Percentiles rank a stretch among this genome's conserved stretches.
These are phyloP conservation scores for Rhodotorula kratochvilovae DNA, from an alignment of 768 basidiomycete species.

Conservation along the genomic window DNA sequence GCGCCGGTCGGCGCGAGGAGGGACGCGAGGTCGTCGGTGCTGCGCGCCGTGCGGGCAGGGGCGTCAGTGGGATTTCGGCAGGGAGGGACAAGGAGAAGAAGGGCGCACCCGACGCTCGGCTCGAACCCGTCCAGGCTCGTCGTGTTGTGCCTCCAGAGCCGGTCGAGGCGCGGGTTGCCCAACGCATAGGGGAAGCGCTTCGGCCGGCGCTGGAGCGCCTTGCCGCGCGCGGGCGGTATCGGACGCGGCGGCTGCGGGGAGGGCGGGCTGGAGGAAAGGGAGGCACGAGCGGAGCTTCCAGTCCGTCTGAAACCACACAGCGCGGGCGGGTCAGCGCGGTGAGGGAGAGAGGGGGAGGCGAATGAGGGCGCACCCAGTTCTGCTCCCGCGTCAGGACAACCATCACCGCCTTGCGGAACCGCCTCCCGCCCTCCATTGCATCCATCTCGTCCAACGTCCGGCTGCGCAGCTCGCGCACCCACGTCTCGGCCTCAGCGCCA, in stretches of 20 bases:
- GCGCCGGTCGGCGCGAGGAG: neutral
- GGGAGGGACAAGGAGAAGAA: neutral
- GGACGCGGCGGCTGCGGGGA: slow-evolving; percentile 36
- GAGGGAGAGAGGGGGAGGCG: too few relatives aligned
- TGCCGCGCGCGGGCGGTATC: neutral
- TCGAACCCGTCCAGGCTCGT: slow-evolving; percentile 18
- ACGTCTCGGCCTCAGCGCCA: slow-evolving; percentile 58
- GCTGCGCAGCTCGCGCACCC: slow-evolving; percentile 67
- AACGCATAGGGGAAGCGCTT: slow-evolving; percentile 21
- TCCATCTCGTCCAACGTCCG: slow-evolving; percentile 59
- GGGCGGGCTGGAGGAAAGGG: slow-evolving; percentile 64
- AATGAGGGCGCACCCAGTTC: slow-evolving; percentile 60
- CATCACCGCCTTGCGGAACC: slow-evolving; percentile 68
- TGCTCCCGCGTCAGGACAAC: slow-evolving; percentile 73
- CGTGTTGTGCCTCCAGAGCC: slow-evolving; percentile 16
- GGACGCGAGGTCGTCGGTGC: slow-evolving; percentile 11
- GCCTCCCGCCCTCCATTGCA: slow-evolving; percentile 55
- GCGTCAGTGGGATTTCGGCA: neutral
- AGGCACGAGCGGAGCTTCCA: slow-evolving; percentile 82
- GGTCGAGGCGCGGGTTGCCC: slow-evolving; percentile 11
- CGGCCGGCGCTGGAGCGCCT: neutral
- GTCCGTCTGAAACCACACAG: too few relatives aligned
- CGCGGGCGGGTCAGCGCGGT: too few relatives aligned
- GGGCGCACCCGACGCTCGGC: neutral
- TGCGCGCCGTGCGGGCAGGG: neutral